These are phyloP conservation scores for Paratinospora sagittata DNA, from an alignment of 164 flowering plant species.

Conservation along the genomic window DNA sequence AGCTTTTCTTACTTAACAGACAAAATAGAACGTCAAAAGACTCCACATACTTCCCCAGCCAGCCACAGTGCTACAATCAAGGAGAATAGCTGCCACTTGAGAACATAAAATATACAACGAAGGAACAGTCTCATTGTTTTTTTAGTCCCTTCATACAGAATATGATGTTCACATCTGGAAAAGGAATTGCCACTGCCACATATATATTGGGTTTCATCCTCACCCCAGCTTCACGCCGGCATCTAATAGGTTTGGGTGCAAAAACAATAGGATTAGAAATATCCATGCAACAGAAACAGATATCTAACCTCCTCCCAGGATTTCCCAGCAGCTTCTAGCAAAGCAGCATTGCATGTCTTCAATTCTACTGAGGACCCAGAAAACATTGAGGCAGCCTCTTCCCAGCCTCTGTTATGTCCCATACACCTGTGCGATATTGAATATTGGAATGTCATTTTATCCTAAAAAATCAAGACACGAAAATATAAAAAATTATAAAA, in stretches of 20 bases:
- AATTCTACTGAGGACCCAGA: constrained; percentile 67
- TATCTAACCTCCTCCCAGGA: constrained; percentile 85
- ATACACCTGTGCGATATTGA: constrained; percentile 59
- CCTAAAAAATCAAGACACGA: not conserved
- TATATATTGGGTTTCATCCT: not conserved
- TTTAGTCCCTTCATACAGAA: not conserved
- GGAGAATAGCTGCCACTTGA: not conserved
- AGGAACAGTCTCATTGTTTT: not conserved
- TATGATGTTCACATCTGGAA: not conserved
- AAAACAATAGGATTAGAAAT: not conserved
- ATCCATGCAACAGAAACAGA: not conserved
- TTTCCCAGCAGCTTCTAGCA: constrained; percentile 76
- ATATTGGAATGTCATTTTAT: not conserved
- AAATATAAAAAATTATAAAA: not conserved
- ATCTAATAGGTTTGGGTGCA: not conserved
- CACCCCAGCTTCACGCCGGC: not conserved
- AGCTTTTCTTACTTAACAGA: too few relatives aligned
- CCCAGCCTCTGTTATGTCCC: constrained; percentile 99
- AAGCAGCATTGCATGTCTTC: constrained; percentile 92
- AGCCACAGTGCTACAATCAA: not conserved
- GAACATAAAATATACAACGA: not conserved
- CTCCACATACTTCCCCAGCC: not conserved
- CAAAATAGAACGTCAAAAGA: not conserved
- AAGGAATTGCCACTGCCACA: not conserved
- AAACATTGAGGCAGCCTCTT: constrained; percentile 90